A percentile compares a stretch with the other conserved stretches of the same genome.
Evolutionary conservation across 768 basidiomycete species (phyloP).

Genomic region (Calocera cornea): DNA sequence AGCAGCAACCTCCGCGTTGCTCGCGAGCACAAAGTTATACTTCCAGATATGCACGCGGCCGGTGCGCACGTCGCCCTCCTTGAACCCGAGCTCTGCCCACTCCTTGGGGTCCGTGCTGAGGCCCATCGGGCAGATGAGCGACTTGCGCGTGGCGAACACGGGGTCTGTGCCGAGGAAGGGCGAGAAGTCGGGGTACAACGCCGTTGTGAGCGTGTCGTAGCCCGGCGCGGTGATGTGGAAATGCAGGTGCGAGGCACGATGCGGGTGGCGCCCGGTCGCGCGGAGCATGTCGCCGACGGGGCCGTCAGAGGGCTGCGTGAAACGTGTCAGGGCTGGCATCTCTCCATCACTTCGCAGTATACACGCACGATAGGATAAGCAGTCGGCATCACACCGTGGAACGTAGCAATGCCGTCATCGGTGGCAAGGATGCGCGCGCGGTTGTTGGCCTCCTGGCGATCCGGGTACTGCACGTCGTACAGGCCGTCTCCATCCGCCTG

Average conservation of each 20-base stretch:
- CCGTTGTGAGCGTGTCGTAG: constrained; percentile 27
- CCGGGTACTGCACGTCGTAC: constrained; percentile 26
- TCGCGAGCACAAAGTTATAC: constrained; percentile 24
- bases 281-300: constrained; percentile 23
- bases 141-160: constrained; percentile 27
- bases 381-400: constrained; percentile 24
- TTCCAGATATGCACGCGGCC: constrained; percentile 25
- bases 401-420: constrained; percentile 22
- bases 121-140: constrained; percentile 22
- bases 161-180: constrained; percentile 28
- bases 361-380: constrained; percentile 25
- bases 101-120: constrained; percentile 20
- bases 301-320: constrained; percentile 21
- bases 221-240: constrained; percentile 25
- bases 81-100: constrained; percentile 23
- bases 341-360: background rate
- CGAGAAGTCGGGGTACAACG: constrained; percentile 25
- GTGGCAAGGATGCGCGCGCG: constrained; percentile 23
- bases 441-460: constrained; percentile 22
- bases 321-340: background rate
- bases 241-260: constrained; percentile 26
- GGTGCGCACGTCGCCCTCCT: constrained; percentile 20
- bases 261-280: constrained; percentile 23
- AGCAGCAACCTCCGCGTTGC: constrained; percentile 21
- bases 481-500: constrained; percentile 31